A percentile compares a stretch with the other conserved stretches of the same genome.
Evolutionary conservation across 768 basidiomycete genomes (phyloP).

Genomic region (Phanerochaete sordida): DNA sequence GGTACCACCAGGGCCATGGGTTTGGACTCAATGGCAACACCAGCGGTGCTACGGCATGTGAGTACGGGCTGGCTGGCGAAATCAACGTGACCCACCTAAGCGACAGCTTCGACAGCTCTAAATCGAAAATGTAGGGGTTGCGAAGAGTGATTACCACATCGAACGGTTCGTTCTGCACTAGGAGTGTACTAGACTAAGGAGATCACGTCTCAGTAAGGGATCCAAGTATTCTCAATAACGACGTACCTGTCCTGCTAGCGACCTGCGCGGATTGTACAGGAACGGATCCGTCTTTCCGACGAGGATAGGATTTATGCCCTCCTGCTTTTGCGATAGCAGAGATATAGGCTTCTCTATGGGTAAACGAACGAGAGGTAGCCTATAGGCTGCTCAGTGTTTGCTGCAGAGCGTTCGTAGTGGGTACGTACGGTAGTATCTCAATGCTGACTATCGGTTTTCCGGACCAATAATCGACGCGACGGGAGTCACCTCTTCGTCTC

Average conservation of each 20-base stretch:
- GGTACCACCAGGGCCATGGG: conserved; percentile 65
- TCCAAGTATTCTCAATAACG: background rate
- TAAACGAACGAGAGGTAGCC: conserved; percentile 65
- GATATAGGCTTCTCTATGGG: conserved; percentile 72
- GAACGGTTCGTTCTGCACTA: conserved; percentile 79
- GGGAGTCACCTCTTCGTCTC: conserved; percentile 70
- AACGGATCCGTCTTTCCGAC: conserved; percentile 73
- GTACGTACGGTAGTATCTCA: conserved; percentile 67
- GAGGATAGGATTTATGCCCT: conserved; percentile 41
- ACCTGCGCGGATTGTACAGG: conserved; percentile 85
- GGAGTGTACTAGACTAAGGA: conserved; percentile 50
- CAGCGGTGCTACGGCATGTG: conserved; percentile 61
- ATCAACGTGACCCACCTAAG: conserved; percentile 55
- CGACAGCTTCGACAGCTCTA: conserved; percentile 79
- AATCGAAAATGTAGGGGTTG: conserved; percentile 90
- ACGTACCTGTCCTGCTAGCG: conserved; percentile 53
- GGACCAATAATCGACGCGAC: conserved; percentile 83
- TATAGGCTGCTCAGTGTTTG: conserved; percentile 25
- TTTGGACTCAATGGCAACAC: conserved; percentile 68
- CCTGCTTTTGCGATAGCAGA: conserved; percentile 40
- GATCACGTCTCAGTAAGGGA: background rate
- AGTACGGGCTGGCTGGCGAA: background rate
- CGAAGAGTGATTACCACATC: conserved; percentile 83
- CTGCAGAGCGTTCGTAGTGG: conserved; percentile 10
- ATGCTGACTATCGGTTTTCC: conserved; percentile 76